Evolutionary conservation across 1,139 yeast species (phyloP), one percentile per base, ranked within the genome.

Genomic region (Magnusiomyces paraingens): DNA sequence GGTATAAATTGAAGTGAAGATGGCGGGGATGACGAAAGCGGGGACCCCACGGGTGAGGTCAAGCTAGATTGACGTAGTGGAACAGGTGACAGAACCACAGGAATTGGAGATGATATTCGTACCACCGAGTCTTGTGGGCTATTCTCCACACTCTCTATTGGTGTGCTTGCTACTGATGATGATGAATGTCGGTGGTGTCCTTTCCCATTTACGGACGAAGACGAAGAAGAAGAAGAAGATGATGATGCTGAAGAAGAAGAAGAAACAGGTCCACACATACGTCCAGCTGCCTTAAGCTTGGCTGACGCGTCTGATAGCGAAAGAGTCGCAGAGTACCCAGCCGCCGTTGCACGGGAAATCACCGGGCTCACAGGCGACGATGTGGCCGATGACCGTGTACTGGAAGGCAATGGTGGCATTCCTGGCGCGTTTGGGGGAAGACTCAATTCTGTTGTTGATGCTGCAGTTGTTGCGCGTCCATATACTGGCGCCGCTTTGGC

Each of bases 321-420:
- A 4, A 22, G n/a, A 4, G 49, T 15, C 10, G 49, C 11, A 8
- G 49, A 46, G 22, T 35, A 17, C 20, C 49, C 49, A 15, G 49
- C 6, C 2, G 40, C 49, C 4, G 49, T 46, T 11, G 39, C 49
- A 11, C 22, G 32, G 10, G 49, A 46, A 4, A 46, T 12, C 21
- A 46, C 22, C n/a, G 49, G 49, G 17, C 39, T 22, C 4, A 46
- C 29, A 11, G 49, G 49, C 11, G 41, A 11, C 17, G 44, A 40
- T 11, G 44, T 17, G 21, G 14, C 21, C 12, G 44, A 11, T 6
- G 44, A 17, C 5, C 21, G 18, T 15, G 44, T n/a, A n/a, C 21
- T 40, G 17, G 44, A 4, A 15, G 20, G 21, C 21, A 20, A 40
- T 26, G 32, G 32, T 26, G 32, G 32, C 8, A 26, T 4, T 8